Conservation (phyloP, 140 eudicot species). For the Bidens hawaiensis region DNA sequence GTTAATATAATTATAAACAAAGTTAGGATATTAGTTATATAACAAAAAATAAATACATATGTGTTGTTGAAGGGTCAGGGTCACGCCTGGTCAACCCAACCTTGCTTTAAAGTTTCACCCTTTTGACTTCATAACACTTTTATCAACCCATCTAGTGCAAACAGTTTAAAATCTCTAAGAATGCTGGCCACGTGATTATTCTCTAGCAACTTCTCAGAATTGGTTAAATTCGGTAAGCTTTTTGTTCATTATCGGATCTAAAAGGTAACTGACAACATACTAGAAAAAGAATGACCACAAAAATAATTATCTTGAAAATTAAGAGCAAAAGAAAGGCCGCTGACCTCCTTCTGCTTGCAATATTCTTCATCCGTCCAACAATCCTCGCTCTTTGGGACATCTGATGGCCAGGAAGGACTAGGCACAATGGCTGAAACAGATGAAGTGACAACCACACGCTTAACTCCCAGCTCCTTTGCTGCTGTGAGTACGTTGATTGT, state of each 20-base stretch:
- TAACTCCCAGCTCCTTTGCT: constrained; percentile 70
- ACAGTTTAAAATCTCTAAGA: constrained; percentile 8
- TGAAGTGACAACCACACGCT: constrained; percentile 92
- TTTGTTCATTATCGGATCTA: constrained; percentile 1
- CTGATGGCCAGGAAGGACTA: constrained; percentile 79
- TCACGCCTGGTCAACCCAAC: background rate
- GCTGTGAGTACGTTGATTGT: constrained; percentile 85
- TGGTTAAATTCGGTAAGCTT: background rate
- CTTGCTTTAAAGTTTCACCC: background rate
- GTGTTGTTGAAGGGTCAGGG: background rate
- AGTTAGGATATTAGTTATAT: background rate
- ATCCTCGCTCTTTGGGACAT: constrained; percentile 62
- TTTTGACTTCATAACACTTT: background rate
- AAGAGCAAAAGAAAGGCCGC: constrained; percentile 6
- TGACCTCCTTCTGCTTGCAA: constrained; percentile 78
- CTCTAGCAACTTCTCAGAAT: background rate
- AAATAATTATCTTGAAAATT: background rate
- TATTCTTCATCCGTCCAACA: constrained; percentile 92
- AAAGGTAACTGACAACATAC: background rate
- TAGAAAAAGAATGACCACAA: background rate
- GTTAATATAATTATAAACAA: background rate
- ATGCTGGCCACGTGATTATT: background rate
- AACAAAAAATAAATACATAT: background rate
- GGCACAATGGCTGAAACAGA: constrained; percentile 73
- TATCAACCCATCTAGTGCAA: background rate